Base-by-base conservation (phyloP, 495 filamentous ascomycete genomes). In the Penicillium silybi region DNA sequence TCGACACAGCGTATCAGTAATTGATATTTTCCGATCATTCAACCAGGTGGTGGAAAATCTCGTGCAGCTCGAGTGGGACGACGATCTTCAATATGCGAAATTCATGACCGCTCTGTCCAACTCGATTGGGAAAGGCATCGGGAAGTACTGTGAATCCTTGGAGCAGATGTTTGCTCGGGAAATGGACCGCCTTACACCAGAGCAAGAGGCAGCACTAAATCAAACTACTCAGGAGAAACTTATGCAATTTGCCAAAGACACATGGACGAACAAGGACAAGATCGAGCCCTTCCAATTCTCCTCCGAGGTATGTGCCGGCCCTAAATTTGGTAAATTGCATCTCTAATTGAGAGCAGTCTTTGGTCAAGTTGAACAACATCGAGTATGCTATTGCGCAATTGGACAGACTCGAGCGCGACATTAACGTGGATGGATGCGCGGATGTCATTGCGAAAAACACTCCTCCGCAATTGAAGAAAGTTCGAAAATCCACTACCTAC, bases 281-380 rank as follows among this genome's bases (percentile, higher is more conserved):
- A 86, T 96, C 18, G 93, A 99, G 59, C 95, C 95, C 4, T 99
- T 97, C 69, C 92, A 97, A 61, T 99, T 99, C 75, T 90, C 87
- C 54, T 88, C 90, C 3, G 87, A 96, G 86, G 91, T 95, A 71
- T 44, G 52, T 55, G 7, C 18, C 26, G 0, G 7, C 4, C 6
- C 4, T 16, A 15, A 29, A n/a, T 9, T 29, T 17, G 23, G 9
- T 19, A 6, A 27, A 10, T 25, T 45, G 34, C 41, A 64, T 35
- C 9, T 63, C 45, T 50, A 17, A 50, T 52, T 42, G 11, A 41
- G 10, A 3, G 37, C 58, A 96, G 91, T 97, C 91, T 27, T 84
- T 97, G 57, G 88, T 97, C 42, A 99, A 99, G 71, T 78, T 99
- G 55, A 99, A 99, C 75, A 96, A 99, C 61, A 81, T 97, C 57